Conservation (phyloP, 1,139 yeast species). For the Protomyces inundatus region DNA sequence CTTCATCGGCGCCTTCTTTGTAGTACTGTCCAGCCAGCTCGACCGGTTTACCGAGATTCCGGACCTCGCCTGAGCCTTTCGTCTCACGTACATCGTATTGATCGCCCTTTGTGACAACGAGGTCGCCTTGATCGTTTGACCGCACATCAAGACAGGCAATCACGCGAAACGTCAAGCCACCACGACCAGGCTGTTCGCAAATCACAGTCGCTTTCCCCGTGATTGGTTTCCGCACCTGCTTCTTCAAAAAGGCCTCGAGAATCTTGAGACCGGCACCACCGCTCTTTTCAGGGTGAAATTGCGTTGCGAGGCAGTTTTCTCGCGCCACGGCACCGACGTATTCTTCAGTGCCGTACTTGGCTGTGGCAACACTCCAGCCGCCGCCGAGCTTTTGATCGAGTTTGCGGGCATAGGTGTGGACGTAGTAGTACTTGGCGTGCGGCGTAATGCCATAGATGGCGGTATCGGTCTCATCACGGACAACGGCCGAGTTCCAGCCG, state of each 20-base stretch:
- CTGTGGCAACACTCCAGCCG: slow-evolving; percentile 76
- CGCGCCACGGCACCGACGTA: slow-evolving; percentile 79
- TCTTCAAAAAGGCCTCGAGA: slow-evolving; percentile 63
- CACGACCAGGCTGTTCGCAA: slow-evolving; percentile 23
- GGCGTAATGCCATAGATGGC: slow-evolving; percentile 61
- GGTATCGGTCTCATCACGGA: slow-evolving; percentile 32
- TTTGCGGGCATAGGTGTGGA: slow-evolving; percentile 61
- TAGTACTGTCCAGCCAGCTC: slow-evolving; percentile 86
- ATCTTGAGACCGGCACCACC: slow-evolving; percentile 82
- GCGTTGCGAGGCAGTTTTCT: slow-evolving; percentile 84
- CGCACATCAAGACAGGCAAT: slow-evolving; percentile 97
- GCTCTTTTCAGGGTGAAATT: slow-evolving; percentile 95
- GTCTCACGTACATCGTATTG: slow-evolving; percentile 93
- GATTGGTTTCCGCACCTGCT: slow-evolving; percentile 37
- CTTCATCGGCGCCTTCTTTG: slow-evolving; percentile 92
- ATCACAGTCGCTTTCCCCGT: slow-evolving; percentile 32
- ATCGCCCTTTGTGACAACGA: slow-evolving; percentile 96
- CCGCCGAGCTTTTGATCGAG: slow-evolving; percentile 29
- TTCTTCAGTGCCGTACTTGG: slow-evolving; percentile 70
- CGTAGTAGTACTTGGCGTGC: slow-evolving; percentile 75
- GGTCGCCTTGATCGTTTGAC: slow-evolving; percentile 85
- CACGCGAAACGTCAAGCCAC: slow-evolving; percentile 77
- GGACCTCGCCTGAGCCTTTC: slow-evolving; percentile 47
- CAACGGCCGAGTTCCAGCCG: slow-evolving; percentile 72
- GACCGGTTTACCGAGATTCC: slow-evolving; percentile 94